Conservation (phyloP, 2,329 filamentous ascomycete species). For the Pestalotiopsis sp. region DNA sequence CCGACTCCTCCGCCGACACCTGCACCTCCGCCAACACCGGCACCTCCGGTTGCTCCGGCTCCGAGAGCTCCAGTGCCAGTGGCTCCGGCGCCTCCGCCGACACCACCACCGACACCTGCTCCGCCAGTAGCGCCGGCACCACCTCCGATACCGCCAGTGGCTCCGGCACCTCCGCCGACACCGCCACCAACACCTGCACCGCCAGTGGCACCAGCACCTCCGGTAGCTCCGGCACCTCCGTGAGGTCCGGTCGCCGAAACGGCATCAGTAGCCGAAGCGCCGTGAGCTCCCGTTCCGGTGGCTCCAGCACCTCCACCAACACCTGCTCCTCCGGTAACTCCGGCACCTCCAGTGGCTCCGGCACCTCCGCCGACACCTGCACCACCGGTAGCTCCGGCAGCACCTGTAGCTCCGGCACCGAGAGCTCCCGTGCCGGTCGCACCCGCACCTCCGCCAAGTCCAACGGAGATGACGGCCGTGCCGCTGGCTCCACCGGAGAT, state of each 20-base stretch:
- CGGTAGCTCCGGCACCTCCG: background rate
- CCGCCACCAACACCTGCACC: background rate
- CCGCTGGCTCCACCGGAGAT: background rate
- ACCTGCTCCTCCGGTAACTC: background rate
- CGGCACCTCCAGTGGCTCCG: background rate
- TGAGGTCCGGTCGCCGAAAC: background rate
- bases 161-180: background rate
- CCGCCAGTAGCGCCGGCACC: background rate
- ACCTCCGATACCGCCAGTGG: background rate
- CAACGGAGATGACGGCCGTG: background rate
- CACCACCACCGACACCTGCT: background rate
- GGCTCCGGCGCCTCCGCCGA: background rate
- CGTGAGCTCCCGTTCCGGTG: background rate
- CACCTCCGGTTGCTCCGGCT: background rate
- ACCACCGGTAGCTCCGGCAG: background rate
- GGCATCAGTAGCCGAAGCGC: constrained; percentile 2
- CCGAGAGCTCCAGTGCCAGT: background rate
- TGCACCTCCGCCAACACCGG: background rate
- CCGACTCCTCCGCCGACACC: background rate
- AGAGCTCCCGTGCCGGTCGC: background rate
- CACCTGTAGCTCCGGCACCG: background rate
- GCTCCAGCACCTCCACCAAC: constrained; percentile 1
- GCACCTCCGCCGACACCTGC: background rate
- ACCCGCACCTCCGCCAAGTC: background rate
- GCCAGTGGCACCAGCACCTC: background rate